phyloP scores from a whole-genome alignment of 2,329 filamentous ascomycete genomes.

The Didymosphaeria variabile region DNA sequence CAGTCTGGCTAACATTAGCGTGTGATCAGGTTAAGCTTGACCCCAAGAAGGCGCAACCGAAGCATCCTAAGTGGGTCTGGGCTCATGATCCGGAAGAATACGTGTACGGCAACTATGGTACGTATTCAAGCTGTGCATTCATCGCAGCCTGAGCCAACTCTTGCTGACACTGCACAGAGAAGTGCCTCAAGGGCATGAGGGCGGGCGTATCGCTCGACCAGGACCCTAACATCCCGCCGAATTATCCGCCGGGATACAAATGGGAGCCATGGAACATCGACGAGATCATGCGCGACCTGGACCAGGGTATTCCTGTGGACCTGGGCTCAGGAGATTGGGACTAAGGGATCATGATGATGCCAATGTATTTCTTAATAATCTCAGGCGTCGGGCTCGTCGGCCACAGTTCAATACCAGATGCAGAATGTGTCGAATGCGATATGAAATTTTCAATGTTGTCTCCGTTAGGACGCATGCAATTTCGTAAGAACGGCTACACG shows the following conservation, averaged over 20 bases:
- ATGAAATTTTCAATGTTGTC: background rate
- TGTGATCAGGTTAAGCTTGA: slow-evolving; percentile 12
- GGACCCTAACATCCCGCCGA: slow-evolving; percentile 11
- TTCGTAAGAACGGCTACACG: background rate
- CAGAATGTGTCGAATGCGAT: background rate
- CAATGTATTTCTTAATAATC: background rate
- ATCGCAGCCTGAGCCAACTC: background rate
- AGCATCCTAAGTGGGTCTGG: slow-evolving; percentile 17
- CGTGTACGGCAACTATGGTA: slow-evolving; percentile 19
- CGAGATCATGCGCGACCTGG: slow-evolving; percentile 11
- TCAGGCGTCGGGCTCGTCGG: background rate
- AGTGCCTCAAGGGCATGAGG: slow-evolving; percentile 9
- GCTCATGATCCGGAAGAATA: slow-evolving; percentile 21
- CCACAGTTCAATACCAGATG: background rate
- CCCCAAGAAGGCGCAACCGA: slow-evolving; percentile 15
- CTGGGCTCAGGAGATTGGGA: slow-evolving; percentile 12
- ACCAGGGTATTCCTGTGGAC: slow-evolving; percentile 4
- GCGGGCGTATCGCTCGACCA: slow-evolving; percentile 8
- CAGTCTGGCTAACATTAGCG: background rate
- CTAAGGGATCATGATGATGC: background rate
- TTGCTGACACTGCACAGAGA: slow-evolving; percentile 3
- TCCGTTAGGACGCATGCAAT: background rate
- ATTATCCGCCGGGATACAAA: slow-evolving; percentile 12
- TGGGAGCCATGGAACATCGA: slow-evolving; percentile 13
- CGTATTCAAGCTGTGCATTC: background rate